phyloP scores from a whole-genome alignment of 441 rosid genomes.

The Eruca vesicaria region DNA sequence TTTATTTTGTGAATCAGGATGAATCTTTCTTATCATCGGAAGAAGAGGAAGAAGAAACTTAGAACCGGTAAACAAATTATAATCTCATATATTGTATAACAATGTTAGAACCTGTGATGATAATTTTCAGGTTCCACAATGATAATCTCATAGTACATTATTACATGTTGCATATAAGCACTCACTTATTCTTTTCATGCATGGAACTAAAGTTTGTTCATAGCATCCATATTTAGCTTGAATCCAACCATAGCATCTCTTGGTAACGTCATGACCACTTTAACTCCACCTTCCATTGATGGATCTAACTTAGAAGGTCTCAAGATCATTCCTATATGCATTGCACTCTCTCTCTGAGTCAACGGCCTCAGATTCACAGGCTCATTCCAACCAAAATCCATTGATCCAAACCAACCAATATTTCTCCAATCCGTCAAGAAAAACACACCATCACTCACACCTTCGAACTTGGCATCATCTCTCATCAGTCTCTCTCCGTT shows the following conservation, averaged over 20 bases:
- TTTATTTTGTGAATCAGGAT: slow-evolving; percentile 26
- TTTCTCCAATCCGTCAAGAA: slow-evolving; percentile 48
- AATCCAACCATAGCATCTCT: slow-evolving; percentile 40
- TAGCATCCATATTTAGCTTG: slow-evolving; percentile 35
- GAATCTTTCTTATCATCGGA: not conserved
- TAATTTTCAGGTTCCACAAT: not conserved
- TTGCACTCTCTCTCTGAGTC: slow-evolving; percentile 27
- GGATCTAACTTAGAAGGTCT: slow-evolving; percentile 36
- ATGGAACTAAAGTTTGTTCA: not conserved
- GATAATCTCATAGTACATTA: not conserved
- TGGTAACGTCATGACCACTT: slow-evolving; percentile 44
- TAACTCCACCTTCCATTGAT: slow-evolving; percentile 43
- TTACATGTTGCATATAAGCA: not conserved
- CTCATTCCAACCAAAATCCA: slow-evolving; percentile 47
- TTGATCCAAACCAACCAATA: slow-evolving; percentile 29
- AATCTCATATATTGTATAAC: not conserved
- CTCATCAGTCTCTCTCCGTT: slow-evolving; percentile 27
- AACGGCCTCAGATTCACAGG: slow-evolving; percentile 38
- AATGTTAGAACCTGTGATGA: not conserved
- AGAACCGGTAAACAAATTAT: slow-evolving; percentile 3
- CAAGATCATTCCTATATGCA: slow-evolving; percentile 37
- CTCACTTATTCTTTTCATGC: not conserved
- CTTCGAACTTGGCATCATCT: slow-evolving; percentile 15
- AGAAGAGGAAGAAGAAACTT: slow-evolving; percentile 26
- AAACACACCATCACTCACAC: slow-evolving; percentile 30